phyloP scores from a whole-genome alignment of 2,329 filamentous ascomycete genomes.

The Paraphoma chrysanthemicola region DNA sequence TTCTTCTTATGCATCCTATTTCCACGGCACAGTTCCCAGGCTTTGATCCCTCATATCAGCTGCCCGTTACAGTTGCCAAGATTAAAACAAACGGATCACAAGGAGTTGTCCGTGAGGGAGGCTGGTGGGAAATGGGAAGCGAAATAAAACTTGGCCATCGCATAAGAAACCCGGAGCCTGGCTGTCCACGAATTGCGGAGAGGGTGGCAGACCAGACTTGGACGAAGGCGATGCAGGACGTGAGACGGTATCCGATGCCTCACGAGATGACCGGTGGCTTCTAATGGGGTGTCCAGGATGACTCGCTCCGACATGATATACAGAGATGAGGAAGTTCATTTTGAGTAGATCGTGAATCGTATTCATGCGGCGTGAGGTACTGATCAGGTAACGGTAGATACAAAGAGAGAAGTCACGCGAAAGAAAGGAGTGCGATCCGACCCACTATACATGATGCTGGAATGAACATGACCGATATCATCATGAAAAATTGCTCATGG shows the following conservation, averaged over 20 bases:
- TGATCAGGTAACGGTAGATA: too few species aligned
- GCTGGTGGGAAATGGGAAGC: background rate
- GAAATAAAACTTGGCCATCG: background rate
- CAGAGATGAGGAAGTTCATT: background rate
- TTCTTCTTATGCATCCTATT: background rate
- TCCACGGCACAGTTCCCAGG: background rate
- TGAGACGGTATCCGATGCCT: background rate
- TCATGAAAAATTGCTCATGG: too few species aligned
- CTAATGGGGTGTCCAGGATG: background rate
- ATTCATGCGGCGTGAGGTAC: background rate
- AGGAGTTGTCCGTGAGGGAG: background rate
- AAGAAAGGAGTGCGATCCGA: too few species aligned
- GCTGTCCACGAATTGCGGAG: background rate
- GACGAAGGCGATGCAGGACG: background rate
- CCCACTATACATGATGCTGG: too few species aligned
- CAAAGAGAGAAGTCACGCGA: too few species aligned
- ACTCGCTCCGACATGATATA: background rate
- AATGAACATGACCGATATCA: too few species aligned
- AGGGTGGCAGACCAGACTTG: background rate
- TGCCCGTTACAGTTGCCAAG: background rate
- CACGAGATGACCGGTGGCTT: background rate
- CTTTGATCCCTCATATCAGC: background rate
- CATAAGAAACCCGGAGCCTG: background rate
- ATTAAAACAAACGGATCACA: background rate
- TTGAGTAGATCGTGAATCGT: background rate